Percentiles rank a stretch among this genome's conserved stretches.
Evolutionary conservation across 495 filamentous ascomycete species (phyloP).

Genomic region (Aspergillus olivimuriae): DNA sequence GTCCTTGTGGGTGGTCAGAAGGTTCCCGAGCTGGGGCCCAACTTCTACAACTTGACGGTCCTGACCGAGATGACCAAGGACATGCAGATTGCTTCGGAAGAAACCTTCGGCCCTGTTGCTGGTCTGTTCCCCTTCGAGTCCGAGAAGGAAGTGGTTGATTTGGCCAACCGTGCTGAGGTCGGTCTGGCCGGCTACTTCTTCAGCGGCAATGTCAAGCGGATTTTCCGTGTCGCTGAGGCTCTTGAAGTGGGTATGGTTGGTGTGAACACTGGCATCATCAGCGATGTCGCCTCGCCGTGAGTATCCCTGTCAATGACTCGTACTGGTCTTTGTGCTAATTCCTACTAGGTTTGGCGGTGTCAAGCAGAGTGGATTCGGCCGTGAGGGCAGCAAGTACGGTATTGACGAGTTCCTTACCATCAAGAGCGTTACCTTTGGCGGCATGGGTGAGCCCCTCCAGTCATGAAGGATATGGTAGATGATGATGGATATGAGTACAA

Average conservation of each 20-base stretch:
- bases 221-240: constrained; percentile 74
- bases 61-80: constrained; percentile 73
- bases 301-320: constrained; percentile 10
- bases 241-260: constrained; percentile 88
- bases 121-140: constrained; percentile 76
- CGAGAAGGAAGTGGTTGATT: constrained; percentile 74
- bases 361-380: constrained; percentile 86
- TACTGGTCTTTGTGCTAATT: constrained; percentile 9
- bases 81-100: constrained; percentile 72
- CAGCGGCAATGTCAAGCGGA: constrained; percentile 63
- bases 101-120: constrained; percentile 85
- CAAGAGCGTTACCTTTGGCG: constrained; percentile 84
- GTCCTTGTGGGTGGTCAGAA: constrained; percentile 65
- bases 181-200: constrained; percentile 87
- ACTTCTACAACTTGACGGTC: constrained; percentile 81
- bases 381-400: constrained; percentile 88
- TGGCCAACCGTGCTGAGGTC: constrained; percentile 72
- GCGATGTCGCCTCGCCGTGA: constrained; percentile 68
- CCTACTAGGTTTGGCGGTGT: constrained; percentile 72
- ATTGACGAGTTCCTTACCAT: constrained; percentile 81
- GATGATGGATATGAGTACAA: too few species aligned
- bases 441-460: constrained; percentile 56
- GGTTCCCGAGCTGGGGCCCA: constrained; percentile 56
- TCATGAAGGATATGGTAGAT: constrained; percentile 13
- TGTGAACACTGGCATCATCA: constrained; percentile 78